Conservation (phyloP, 495 filamentous ascomycete species). For the Elaphomyces granulatus region DNA sequence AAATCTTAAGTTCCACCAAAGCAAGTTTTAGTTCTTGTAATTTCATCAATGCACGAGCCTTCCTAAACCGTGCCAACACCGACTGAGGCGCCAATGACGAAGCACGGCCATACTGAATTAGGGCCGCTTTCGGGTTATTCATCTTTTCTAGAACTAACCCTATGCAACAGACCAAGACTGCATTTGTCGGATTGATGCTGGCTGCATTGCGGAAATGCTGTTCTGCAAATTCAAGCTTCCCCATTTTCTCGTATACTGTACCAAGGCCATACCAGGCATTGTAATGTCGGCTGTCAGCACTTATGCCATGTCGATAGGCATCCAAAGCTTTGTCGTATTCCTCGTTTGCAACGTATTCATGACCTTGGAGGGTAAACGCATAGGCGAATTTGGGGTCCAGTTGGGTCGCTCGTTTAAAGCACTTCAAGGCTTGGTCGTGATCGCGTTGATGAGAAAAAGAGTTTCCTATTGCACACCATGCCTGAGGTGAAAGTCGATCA, state of each 20-base stretch:
- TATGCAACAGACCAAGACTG: constrained; percentile 80
- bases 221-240: constrained; percentile 80
- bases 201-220: constrained; percentile 79
- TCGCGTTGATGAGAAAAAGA: constrained; percentile 90
- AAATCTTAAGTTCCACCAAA: constrained; percentile 58
- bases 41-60: constrained; percentile 73
- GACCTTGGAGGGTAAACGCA: constrained; percentile 86
- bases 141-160: constrained; percentile 79
- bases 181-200: constrained; percentile 79
- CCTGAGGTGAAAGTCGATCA: constrained; percentile 77
- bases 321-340: constrained; percentile 89
- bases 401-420: constrained; percentile 89
- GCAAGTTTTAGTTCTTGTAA: constrained; percentile 58
- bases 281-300: constrained; percentile 79
- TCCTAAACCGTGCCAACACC: constrained; percentile 74
- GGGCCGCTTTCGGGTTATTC: constrained; percentile 59
- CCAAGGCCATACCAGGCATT: constrained; percentile 96
- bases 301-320: constrained; percentile 68
- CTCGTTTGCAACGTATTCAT: constrained; percentile 92
- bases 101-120: constrained; percentile 67
- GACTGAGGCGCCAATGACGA: constrained; percentile 67
- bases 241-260: constrained; percentile 84
- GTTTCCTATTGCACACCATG: constrained; percentile 93
- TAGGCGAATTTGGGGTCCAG: constrained; percentile 85
- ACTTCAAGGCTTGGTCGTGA: constrained; percentile 85